Conservation (phyloP, 2,329 filamentous ascomycete genomes). For the Ophiostoma sp. region DNA sequence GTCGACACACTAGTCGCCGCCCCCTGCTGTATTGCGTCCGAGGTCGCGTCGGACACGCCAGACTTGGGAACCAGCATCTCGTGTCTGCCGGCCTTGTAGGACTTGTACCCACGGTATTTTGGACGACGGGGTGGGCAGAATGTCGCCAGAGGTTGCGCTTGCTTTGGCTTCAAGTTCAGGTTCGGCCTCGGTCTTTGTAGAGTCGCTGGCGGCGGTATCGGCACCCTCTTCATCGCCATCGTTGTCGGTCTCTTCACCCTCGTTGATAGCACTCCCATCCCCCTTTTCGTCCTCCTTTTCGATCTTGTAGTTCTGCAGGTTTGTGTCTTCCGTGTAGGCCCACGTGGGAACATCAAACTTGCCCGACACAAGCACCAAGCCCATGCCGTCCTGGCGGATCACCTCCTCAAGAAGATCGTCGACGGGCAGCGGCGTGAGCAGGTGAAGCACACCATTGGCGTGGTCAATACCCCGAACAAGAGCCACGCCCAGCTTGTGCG, state of each 20-base stretch:
- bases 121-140: slow-evolving; percentile 23
- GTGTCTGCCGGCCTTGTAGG: slow-evolving; percentile 49
- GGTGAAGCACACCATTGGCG: slow-evolving; percentile 48
- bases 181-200: neutral
- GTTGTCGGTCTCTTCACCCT: slow-evolving; percentile 32
- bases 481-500: slow-evolving; percentile 56
- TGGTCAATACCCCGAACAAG: slow-evolving; percentile 66
- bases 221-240: neutral
- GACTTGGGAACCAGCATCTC: slow-evolving; percentile 53
- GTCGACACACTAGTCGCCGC: neutral
- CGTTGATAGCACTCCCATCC: slow-evolving; percentile 29
- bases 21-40: slow-evolving; percentile 34
- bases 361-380: slow-evolving; percentile 60
- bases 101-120: slow-evolving; percentile 56
- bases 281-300: slow-evolving; percentile 31
- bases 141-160: slow-evolving; percentile 21
- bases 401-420: slow-evolving; percentile 18
- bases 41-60: slow-evolving; percentile 61
- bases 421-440: slow-evolving; percentile 53
- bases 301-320: slow-evolving; percentile 30
- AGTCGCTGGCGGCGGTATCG: neutral
- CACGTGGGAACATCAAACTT: slow-evolving; percentile 63
- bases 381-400: slow-evolving; percentile 35
- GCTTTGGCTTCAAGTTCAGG: neutral
- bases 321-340: slow-evolving; percentile 62